Conservation (phyloP, 352 stramenopile genomes). For the Saprolegnia parasitica region DNA sequence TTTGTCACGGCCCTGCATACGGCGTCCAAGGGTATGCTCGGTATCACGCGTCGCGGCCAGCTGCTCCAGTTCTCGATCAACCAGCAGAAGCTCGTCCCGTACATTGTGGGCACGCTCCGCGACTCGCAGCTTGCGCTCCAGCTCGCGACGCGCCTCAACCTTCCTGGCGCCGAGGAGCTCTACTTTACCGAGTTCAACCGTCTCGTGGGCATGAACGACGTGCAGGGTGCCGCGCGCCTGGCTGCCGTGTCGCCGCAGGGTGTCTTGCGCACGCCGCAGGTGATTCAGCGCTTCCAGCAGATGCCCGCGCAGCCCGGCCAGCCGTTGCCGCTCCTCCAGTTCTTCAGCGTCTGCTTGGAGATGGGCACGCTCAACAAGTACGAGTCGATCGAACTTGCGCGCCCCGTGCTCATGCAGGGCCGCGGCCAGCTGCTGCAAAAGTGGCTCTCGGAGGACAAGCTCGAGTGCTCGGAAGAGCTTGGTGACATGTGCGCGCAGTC, state of each 20-base stretch:
- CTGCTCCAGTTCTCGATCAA: conserved; percentile 98
- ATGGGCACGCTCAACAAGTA: conserved; percentile 98
- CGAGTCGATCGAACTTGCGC: conserved; percentile 98
- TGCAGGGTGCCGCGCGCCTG: conserved; percentile 85
- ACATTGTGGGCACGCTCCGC: conserved; percentile 97
- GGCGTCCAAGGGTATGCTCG: conserved; percentile 94
- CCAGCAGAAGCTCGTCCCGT: conserved; percentile 96
- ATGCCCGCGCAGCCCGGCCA: conserved; percentile 95
- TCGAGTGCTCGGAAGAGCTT: conserved; percentile 96
- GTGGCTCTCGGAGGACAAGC: conserved; percentile 99
- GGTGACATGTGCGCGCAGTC: conserved; percentile 94
- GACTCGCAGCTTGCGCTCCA: conserved; percentile 96
- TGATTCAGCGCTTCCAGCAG: conserved; percentile 98
- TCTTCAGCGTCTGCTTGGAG: conserved; percentile 99
- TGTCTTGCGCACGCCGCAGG: conserved; percentile 95
- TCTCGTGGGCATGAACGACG: conserved; percentile 80
- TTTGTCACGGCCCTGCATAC: conserved; percentile 93
- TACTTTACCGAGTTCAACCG: conserved; percentile 98
- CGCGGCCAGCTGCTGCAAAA: conserved; percentile 98
- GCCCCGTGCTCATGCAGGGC: conserved; percentile 96
- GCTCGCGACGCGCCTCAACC: conserved; percentile 93
- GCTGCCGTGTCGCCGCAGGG: conserved; percentile 85
- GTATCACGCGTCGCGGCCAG: conserved; percentile 96
- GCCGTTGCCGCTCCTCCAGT: conserved; percentile 97
- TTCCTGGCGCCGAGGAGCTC: conserved; percentile 97